These are phyloP conservation scores for Verticillium albo-atrum DNA, from an alignment of 2,329 filamentous ascomycete species.

Conservation along the genomic window DNA sequence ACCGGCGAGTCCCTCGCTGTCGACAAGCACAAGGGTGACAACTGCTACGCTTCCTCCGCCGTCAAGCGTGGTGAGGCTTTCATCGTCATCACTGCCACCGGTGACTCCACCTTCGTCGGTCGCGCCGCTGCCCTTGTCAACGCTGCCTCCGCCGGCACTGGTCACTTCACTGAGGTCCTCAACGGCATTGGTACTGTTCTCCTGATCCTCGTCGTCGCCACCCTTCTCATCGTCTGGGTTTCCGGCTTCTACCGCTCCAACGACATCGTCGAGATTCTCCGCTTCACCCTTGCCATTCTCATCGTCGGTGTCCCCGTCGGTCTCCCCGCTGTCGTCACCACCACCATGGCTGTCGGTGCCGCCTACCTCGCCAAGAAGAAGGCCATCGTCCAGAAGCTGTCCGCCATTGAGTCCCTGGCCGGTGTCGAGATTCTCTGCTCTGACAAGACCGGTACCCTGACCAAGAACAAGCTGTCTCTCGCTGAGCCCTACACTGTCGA, in stretches of 20 bases:
- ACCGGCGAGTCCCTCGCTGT: slow-evolving; percentile 90
- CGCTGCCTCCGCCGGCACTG: slow-evolving; percentile 66
- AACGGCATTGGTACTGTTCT: slow-evolving; percentile 82
- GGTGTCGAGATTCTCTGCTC: slow-evolving; percentile 93
- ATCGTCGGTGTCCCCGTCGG: slow-evolving; percentile 91
- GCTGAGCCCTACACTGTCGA: slow-evolving; percentile 78
- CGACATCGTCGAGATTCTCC: slow-evolving; percentile 70
- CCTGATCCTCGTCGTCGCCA: slow-evolving; percentile 74
- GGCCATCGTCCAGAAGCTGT: slow-evolving; percentile 90
- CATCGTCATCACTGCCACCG: slow-evolving; percentile 76
- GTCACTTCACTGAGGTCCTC: slow-evolving; percentile 88
- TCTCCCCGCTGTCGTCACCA: slow-evolving; percentile 89
- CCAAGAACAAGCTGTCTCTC: slow-evolving; percentile 90
- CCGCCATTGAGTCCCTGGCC: slow-evolving; percentile 85
- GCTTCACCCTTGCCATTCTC: slow-evolving; percentile 83
- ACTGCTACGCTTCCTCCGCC: slow-evolving; percentile 78
- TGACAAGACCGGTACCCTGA: slow-evolving; percentile 90
- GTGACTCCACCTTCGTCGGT: slow-evolving; percentile 88
- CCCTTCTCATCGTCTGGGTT: slow-evolving; percentile 79
- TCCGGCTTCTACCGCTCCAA: slow-evolving; percentile 86
- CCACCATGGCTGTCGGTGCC: slow-evolving; percentile 91
- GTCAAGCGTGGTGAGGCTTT: slow-evolving; percentile 89
- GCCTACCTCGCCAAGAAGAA: slow-evolving; percentile 89
- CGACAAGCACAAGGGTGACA: slow-evolving; percentile 79
- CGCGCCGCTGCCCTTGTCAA: slow-evolving; percentile 82